These are phyloP conservation scores for Saturnispora diversa DNA, from an alignment of 805 yeast genomes.

Conservation along the genomic window DNA sequence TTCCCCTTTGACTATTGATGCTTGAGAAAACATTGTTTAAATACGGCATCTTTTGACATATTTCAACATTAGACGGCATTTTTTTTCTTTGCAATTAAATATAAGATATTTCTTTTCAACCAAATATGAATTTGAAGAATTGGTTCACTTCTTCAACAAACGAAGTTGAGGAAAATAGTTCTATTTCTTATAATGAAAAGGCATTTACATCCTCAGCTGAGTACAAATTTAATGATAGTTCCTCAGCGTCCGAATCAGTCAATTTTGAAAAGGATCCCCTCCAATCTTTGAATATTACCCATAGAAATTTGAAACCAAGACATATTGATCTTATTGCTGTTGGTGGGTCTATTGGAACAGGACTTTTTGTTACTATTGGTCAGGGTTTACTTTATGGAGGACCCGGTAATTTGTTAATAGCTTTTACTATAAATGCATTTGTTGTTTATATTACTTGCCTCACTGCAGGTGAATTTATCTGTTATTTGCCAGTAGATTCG, in stretches of 20 bases:
- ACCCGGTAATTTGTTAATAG: constrained; percentile 57
- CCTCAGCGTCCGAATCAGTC: not conserved
- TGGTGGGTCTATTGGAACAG: constrained; percentile 80
- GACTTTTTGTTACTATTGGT: constrained; percentile 67
- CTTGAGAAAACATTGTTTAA: no score
- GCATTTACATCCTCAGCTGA: not conserved
- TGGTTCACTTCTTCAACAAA: no score
- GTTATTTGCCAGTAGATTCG: constrained; percentile 66
- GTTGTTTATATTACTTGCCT: constrained; percentile 62
- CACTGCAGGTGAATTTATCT: constrained; percentile 71
- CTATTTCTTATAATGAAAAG: not conserved
- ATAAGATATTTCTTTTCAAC: no score
- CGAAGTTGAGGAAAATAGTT: not conserved
- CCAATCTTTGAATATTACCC: constrained; percentile 11
- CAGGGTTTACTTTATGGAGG: constrained; percentile 58
- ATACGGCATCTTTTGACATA: no score
- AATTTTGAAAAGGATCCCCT: constrained; percentile 1
- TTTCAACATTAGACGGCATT: no score
- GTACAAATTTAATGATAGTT: not conserved
- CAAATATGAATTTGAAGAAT: not conserved
- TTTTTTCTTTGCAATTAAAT: not conserved
- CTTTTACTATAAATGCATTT: constrained; percentile 60
- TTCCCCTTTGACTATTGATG: no score
- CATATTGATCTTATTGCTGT: constrained; percentile 75
- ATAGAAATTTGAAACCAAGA: constrained; percentile 49